These are phyloP conservation scores for Magnusiomyces tetraspermus DNA, from an alignment of 1,139 yeast genomes.

Conservation along the genomic window DNA sequence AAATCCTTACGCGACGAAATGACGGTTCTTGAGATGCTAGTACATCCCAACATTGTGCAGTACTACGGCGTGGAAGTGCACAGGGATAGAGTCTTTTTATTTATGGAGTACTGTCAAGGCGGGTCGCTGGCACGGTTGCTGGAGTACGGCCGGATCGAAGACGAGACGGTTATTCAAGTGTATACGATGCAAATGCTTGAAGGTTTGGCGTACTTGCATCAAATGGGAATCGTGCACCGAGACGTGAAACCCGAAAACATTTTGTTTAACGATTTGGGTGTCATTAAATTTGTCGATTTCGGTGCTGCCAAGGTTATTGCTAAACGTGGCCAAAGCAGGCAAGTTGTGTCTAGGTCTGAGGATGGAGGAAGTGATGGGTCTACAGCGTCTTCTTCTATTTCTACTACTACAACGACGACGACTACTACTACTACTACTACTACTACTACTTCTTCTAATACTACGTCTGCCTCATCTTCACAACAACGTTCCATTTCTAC, in stretches of 20 bases:
- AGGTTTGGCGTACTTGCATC: slow-evolving; percentile 90
- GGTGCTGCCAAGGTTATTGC: slow-evolving; percentile 97
- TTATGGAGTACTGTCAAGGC: slow-evolving; percentile 97
- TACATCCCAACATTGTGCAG: slow-evolving; percentile 93
- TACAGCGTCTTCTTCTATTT: no score
- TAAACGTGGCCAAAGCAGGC: slow-evolving; percentile 44
- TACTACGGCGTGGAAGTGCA: slow-evolving; percentile 97
- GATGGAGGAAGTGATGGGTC: background rate
- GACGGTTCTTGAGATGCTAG: slow-evolving; percentile 90
- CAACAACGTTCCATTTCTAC: background rate
- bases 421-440: no score
- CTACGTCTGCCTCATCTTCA: slow-evolving; percentile 20
- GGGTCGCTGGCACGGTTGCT: slow-evolving; percentile 81
- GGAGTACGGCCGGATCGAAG: slow-evolving; percentile 89
- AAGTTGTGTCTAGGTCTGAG: slow-evolving; percentile 14
- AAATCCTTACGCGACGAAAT: slow-evolving; percentile 91
- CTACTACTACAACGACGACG: no score
- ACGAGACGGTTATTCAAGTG: slow-evolving; percentile 85
- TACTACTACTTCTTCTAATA: slow-evolving; percentile 19
- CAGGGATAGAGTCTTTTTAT: slow-evolving; percentile 86
- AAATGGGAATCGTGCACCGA: slow-evolving; percentile 91
- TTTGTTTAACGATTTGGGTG: slow-evolving; percentile 82
- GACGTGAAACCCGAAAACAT: slow-evolving; percentile 96
- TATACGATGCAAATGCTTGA: slow-evolving; percentile 89
- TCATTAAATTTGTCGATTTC: slow-evolving; percentile 89